Percentiles rank a stretch among this genome's conserved stretches.
phyloP scores from a whole-genome alignment of 2,329 filamentous ascomycete species.

The Nemania diffusa region DNA sequence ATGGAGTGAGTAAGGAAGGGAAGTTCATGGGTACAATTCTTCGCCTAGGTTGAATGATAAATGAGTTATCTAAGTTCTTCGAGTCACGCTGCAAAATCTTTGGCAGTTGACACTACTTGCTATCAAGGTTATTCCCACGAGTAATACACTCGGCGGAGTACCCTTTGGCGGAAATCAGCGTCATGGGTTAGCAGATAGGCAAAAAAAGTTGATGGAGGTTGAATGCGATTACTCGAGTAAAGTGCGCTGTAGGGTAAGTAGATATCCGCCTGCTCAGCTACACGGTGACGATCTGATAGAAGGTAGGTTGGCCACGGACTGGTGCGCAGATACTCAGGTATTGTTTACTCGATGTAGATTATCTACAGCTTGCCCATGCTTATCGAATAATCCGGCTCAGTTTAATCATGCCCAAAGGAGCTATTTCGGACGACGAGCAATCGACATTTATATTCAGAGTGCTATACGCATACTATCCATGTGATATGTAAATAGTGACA shows the following conservation, averaged over 20 bases:
- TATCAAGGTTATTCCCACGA: too few species aligned
- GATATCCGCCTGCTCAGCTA: neutral
- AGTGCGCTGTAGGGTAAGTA: neutral
- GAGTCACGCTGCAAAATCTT: neutral
- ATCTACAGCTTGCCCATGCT: neutral
- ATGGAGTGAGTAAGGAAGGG: too few species aligned
- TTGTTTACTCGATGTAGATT: neutral
- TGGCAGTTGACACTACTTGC: too few species aligned
- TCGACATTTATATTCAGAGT: neutral
- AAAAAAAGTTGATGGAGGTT: neutral
- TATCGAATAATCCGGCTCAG: neutral
- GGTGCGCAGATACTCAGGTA: neutral
- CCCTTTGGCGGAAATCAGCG: too few species aligned
- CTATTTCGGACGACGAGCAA: neutral
- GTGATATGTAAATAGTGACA: slow-evolving; percentile 3
- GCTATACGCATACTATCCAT: neutral
- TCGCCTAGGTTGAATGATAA: neutral
- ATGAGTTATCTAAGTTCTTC: neutral
- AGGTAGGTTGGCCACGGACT: neutral
- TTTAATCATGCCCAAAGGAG: neutral
- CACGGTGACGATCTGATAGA: too few species aligned
- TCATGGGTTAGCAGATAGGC: too few species aligned
- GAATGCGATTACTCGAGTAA: neutral
- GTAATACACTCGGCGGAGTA: too few species aligned
- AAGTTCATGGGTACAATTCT: too few species aligned